A percentile compares a stretch with the other conserved stretches of the same genome.
Evolutionary conservation across 768 basidiomycete genomes (phyloP).

Genomic region (Amanita rubescens): DNA sequence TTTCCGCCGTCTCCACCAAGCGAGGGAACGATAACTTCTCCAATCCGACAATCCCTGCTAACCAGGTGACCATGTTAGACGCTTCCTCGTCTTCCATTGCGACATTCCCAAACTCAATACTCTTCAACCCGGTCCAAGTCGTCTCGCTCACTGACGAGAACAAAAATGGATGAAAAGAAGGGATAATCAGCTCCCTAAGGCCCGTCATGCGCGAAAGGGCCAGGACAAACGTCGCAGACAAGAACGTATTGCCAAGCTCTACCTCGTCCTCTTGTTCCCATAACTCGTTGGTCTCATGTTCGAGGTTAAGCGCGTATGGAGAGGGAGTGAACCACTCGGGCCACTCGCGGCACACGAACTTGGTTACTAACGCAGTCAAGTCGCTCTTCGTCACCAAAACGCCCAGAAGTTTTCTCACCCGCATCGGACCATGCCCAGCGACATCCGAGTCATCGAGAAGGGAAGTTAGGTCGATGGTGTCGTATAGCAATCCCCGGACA

Average conservation of each 20-base stretch:
- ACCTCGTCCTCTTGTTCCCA: not conserved
- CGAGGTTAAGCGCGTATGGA: conserved; percentile 3
- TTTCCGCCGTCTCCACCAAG: conserved; percentile 21
- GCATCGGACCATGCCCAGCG: not conserved
- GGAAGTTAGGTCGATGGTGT: not conserved
- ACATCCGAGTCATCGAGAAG: not conserved
- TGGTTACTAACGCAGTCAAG: conserved; percentile 32
- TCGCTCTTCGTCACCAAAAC: conserved; percentile 15
- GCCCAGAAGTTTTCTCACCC: not conserved
- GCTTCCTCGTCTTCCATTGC: conserved; percentile 25
- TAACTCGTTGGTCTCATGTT: not conserved
- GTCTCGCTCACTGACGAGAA: conserved; percentile 17
- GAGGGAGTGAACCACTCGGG: conserved; percentile 28
- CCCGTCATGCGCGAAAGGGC: conserved; percentile 41
- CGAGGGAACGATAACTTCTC: conserved; percentile 32
- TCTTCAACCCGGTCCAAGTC: conserved; percentile 17
- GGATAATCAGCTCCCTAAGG: conserved; percentile 32
- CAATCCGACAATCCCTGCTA: conserved; percentile 37
- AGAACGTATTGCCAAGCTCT: conserved; percentile 15
- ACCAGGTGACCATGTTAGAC: conserved; percentile 30
- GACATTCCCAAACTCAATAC: conserved; percentile 29
- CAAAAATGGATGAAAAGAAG: conserved; percentile 34
- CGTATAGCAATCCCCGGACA: not conserved
- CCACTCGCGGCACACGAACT: conserved; percentile 36
- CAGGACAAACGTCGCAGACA: conserved; percentile 35